A percentile compares a stretch with the other conserved stretches of the same genome.
phyloP scores from a whole-genome alignment of 1,139 yeast species.

The Candida tropicalis region DNA sequence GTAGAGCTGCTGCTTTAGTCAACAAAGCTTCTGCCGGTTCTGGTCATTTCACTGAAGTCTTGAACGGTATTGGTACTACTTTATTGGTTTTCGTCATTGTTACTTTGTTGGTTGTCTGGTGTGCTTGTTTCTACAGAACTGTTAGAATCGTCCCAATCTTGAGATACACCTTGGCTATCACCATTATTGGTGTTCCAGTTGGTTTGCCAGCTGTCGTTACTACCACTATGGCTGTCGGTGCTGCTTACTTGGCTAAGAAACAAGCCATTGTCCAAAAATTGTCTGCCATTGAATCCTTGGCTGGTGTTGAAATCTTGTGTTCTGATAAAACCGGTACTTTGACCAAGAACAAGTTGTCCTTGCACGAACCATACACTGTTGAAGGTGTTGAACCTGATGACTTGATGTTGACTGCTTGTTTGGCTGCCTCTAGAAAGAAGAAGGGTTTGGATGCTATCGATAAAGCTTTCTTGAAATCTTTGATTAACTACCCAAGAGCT shows the following conservation, averaged over 20 bases:
- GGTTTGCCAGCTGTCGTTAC: constrained; percentile 99
- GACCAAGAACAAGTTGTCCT: constrained; percentile 95
- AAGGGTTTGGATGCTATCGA: constrained; percentile 98
- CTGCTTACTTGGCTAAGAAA: constrained; percentile 98
- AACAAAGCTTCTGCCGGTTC: constrained; percentile 92
- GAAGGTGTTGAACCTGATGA: constrained; percentile 98
- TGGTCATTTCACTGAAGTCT: constrained; percentile 97
- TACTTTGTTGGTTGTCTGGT: constrained; percentile 89
- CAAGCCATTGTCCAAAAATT: constrained; percentile 98
- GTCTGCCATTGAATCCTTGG: constrained; percentile 97
- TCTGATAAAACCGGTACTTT: constrained; percentile 99
- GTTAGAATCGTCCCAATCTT: constrained; percentile 85
- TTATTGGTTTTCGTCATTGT: constrained; percentile 86
- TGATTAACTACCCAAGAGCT: constrained; percentile 86
- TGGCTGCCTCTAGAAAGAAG: constrained; percentile 98
- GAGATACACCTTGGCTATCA: constrained; percentile 93
- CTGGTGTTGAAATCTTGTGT: constrained; percentile 99
- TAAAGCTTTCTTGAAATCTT: constrained; percentile 94
- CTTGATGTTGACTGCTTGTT: constrained; percentile 96
- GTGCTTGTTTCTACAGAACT: constrained; percentile 94
- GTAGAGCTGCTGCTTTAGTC: constrained; percentile 96
- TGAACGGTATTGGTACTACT: constrained; percentile 96
- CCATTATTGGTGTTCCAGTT: constrained; percentile 99
- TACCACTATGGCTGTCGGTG: constrained; percentile 99
- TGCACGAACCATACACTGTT: constrained; percentile 98